Evolutionary conservation across 305 asterid species (phyloP), one percentile per base, ranked within the genome.

Genomic region (Fraxinus sp.): DNA sequence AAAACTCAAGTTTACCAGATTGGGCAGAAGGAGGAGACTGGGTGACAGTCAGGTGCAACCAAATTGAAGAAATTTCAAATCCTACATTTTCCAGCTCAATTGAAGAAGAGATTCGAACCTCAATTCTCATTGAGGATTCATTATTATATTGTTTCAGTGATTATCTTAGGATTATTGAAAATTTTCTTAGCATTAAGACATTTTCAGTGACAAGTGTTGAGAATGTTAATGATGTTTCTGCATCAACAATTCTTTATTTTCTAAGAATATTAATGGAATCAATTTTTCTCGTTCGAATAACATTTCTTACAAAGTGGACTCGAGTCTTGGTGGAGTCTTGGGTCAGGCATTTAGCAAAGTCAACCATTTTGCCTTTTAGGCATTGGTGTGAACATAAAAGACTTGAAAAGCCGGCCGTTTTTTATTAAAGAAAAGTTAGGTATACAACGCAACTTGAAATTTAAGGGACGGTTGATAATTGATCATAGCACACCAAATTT

Each of bases 1-100:
- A 76, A 43, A 59, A 75, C 20, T 75, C 20, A 62, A 41, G 73
- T 77, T 81, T 82, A 26, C 85, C 87, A 18, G 75, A 52, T 81
- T 90, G 92, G 93, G 30, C 77, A 10, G 93, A 88, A 7, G 97
- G 87, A 9, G 92, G 74, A 14, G 90, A 86, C 43, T 95, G 98
- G 98, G 22, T 92, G 46, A 90, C 91, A 3, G 90, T 93, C 22
- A 90, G 98, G 82, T 77, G 74, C 52, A 77, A 41, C 46, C 87
- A 88, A 30, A 16, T 55, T 39, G 92, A 89, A 80, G 95, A 89
- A 85, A 13, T n/a, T 26, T 6, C 59, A 30, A 57, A 33, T 70
- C 55, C 14, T 39, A 0, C 41, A 1, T 79, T 55, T 52, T 36
- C 64, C 22, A 24, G 72, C 1, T 46, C 66, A 14, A 46, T 0